A percentile compares a stretch with the other conserved stretches of the same genome.
Evolutionary conservation across 345 rosid species (phyloP).

Genomic region (Populus ilicifolia): DNA sequence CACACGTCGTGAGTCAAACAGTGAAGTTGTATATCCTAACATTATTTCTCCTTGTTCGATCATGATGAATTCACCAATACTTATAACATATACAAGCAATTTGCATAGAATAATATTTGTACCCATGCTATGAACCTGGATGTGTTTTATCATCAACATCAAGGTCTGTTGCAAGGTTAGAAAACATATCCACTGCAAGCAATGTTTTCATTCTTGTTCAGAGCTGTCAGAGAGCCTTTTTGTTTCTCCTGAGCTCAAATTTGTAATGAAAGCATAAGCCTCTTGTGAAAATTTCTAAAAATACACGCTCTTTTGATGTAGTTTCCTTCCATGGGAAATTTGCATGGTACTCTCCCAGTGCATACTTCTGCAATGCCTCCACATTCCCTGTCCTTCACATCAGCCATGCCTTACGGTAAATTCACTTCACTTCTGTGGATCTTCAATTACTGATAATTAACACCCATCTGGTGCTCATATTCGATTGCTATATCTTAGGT

Average conservation of each 20-base stretch:
- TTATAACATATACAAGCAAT: background rate
- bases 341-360: conserved; percentile 34
- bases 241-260: background rate
- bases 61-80: background rate
- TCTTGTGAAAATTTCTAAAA: background rate
- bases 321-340: conserved; percentile 46
- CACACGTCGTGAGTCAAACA: background rate
- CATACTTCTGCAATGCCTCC: conserved; percentile 22
- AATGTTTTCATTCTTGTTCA: background rate
- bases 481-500: conserved; percentile 32
- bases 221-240: background rate
- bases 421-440: background rate
- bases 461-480: conserved; percentile 1
- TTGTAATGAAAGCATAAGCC: background rate
- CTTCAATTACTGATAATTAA: background rate
- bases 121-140: background rate
- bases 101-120: background rate
- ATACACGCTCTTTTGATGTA: conserved; percentile 17
- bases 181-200: background rate
- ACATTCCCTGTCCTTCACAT: conserved; percentile 31
- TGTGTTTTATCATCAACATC: background rate
- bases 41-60: background rate
- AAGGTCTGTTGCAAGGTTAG: background rate
- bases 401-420: conserved; percentile 40
- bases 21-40: background rate